Percentiles rank a stretch among this genome's conserved stretches.
phyloP scores from a whole-genome alignment of 2,329 filamentous ascomycete genomes.

The Pyrenochaeta sp. region DNA sequence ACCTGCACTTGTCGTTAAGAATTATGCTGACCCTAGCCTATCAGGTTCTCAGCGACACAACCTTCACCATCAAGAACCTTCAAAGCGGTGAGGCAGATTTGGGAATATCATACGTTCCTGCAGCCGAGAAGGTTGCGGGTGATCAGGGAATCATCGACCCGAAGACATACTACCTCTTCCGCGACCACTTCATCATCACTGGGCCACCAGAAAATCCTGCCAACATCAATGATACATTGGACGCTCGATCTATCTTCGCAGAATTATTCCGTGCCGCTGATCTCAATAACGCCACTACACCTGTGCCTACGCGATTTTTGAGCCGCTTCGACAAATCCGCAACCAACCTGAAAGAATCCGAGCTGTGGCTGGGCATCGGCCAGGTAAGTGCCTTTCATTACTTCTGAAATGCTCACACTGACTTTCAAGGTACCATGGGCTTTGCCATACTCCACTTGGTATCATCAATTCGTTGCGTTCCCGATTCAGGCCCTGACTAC shows the following conservation, averaged over 20 bases:
- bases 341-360: conserved; percentile 59
- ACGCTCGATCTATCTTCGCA: conserved; percentile 48
- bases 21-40: neutral
- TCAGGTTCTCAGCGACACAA: conserved; percentile 54
- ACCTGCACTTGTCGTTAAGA: no score
- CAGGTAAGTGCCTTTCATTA: conserved; percentile 36
- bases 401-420: neutral
- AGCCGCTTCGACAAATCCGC: conserved; percentile 60
- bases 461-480: conserved; percentile 58
- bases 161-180: conserved; percentile 54
- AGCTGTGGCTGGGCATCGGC: conserved; percentile 57
- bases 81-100: conserved; percentile 52
- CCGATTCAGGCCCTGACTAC: conserved; percentile 57
- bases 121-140: conserved; percentile 56
- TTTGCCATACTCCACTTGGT: conserved; percentile 56
- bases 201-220: conserved; percentile 51
- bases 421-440: conserved; percentile 54
- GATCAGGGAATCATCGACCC: conserved; percentile 48
- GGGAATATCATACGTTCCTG: conserved; percentile 57
- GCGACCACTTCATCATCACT: conserved; percentile 58
- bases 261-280: conserved; percentile 45
- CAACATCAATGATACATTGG: conserved; percentile 36
- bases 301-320: conserved; percentile 53
- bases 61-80: conserved; percentile 56
- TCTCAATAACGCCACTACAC: conserved; percentile 38